Percentiles rank a stretch among this genome's conserved stretches.
phyloP scores from a whole-genome alignment of 805 yeast genomes.

The Yamadazyma takamatsuzukensis region DNA sequence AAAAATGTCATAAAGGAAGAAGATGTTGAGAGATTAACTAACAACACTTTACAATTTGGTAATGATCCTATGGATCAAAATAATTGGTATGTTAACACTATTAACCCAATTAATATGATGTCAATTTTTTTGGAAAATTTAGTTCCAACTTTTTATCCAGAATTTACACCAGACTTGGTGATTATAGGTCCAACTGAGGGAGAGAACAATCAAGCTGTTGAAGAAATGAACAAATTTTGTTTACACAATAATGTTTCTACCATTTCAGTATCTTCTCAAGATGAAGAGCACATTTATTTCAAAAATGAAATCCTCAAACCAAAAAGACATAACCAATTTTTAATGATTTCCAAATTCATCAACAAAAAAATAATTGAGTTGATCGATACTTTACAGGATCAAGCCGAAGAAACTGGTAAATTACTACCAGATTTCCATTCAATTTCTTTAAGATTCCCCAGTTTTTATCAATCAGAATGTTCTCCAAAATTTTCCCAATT shows the following conservation, averaged over 20 bases:
- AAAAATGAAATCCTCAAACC: conserved; percentile 22
- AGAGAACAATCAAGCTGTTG: neutral
- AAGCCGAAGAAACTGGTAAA: neutral
- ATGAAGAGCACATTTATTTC: conserved; percentile 27
- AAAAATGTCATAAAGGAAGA: conserved; percentile 8
- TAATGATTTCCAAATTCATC: conserved; percentile 20
- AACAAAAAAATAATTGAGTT: conserved; percentile 20
- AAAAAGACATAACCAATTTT: conserved; percentile 20
- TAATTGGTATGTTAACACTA: conserved; percentile 32
- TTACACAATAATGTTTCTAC: conserved; percentile 14
- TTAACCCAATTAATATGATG: conserved; percentile 21
- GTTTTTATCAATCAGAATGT: conserved; percentile 8
- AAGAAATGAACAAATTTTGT: conserved; percentile 6
- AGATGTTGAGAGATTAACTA: conserved; percentile 4
- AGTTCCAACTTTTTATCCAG: conserved; percentile 21
- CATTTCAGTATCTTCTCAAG: conserved; percentile 23
- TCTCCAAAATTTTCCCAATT: conserved; percentile 1
- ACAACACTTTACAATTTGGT: conserved; percentile 19
- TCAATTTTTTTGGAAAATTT: conserved; percentile 23
- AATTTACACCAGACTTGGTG: conserved; percentile 28
- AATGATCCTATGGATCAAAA: conserved; percentile 31
- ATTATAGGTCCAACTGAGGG: conserved; percentile 35
- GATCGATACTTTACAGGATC: conserved; percentile 12
- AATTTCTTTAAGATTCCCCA: conserved; percentile 9
- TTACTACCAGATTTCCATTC: conserved; percentile 10